phyloP scores from a whole-genome alignment of 2,329 filamentous ascomycete species.

The Xylariaceae sp. region DNA sequence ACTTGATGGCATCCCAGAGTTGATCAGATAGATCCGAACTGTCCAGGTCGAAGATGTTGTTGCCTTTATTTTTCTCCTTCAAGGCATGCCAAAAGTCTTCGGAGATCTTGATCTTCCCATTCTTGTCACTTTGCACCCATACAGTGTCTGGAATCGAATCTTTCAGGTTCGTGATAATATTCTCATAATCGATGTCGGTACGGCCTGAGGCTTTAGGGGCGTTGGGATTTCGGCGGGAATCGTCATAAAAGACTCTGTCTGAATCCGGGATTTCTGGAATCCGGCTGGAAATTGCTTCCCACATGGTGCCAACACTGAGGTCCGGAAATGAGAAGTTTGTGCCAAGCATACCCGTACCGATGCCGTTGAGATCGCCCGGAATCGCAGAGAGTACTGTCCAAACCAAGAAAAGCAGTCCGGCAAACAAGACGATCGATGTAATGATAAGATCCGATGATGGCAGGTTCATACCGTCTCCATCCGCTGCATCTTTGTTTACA shows the following conservation, averaged over 20 bases:
- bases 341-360: background rate
- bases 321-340: background rate
- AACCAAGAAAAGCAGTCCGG: background rate
- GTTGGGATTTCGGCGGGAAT: background rate
- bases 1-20: slow-evolving; percentile 44
- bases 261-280: slow-evolving; percentile 8
- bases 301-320: slow-evolving; percentile 6
- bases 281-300: slow-evolving; percentile 4
- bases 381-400: slow-evolving; percentile 5
- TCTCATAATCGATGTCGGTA: slow-evolving; percentile 14
- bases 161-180: slow-evolving; percentile 36
- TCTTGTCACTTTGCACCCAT: slow-evolving; percentile 46
- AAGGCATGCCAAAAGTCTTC: slow-evolving; percentile 63
- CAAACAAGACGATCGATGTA: slow-evolving; percentile 1
- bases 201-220: background rate
- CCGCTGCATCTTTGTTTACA: background rate
- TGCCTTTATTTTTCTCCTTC: slow-evolving; percentile 47
- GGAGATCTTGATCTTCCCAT: slow-evolving; percentile 50
- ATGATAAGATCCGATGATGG: background rate
- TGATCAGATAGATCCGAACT: slow-evolving; percentile 40
- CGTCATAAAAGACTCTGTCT: background rate
- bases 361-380: background rate
- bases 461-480: background rate
- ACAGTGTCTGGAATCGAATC: slow-evolving; percentile 52
- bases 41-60: slow-evolving; percentile 45